Conservation (phyloP, 768 basidiomycete species). For the Leccinum subgranulosum region DNA sequence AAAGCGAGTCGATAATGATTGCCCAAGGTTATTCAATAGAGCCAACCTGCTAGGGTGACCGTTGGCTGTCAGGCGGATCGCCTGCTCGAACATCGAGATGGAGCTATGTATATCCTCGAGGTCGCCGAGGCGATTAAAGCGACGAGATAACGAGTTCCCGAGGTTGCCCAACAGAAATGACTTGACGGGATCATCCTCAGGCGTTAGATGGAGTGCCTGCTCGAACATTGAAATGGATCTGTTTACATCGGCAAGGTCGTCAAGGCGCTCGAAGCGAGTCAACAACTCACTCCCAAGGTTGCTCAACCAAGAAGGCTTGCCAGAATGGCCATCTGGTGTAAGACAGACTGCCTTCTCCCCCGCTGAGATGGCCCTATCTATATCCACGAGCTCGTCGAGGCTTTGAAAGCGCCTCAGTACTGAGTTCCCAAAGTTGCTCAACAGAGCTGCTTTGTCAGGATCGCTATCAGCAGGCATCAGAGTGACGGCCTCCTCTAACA, state of each 20-base stretch:
- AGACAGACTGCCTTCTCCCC: background rate
- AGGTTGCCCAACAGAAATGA: background rate
- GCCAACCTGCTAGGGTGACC: background rate
- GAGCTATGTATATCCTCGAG: background rate
- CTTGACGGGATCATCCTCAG: background rate
- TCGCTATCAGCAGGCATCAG: background rate
- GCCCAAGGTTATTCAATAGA: background rate
- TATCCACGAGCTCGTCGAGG: background rate
- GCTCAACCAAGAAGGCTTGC: background rate
- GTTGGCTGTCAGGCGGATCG: background rate
- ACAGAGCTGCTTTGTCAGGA: background rate
- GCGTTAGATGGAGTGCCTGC: background rate
- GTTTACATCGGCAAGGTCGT: background rate
- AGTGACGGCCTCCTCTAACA: background rate
- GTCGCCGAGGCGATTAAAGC: background rate
- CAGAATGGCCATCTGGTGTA: background rate
- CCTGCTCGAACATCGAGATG: background rate
- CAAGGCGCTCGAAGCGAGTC: background rate
- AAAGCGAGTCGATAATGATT: background rate
- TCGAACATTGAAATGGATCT: background rate
- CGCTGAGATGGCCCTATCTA: background rate
- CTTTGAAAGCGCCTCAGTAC: background rate
- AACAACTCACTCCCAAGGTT: background rate
- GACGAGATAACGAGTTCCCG: background rate
- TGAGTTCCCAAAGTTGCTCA: background rate